A percentile compares a stretch with the other conserved stretches of the same genome.
These are phyloP conservation scores for Tulasnella sp. DNA, from an alignment of 768 basidiomycete genomes.

Conservation along the genomic window DNA sequence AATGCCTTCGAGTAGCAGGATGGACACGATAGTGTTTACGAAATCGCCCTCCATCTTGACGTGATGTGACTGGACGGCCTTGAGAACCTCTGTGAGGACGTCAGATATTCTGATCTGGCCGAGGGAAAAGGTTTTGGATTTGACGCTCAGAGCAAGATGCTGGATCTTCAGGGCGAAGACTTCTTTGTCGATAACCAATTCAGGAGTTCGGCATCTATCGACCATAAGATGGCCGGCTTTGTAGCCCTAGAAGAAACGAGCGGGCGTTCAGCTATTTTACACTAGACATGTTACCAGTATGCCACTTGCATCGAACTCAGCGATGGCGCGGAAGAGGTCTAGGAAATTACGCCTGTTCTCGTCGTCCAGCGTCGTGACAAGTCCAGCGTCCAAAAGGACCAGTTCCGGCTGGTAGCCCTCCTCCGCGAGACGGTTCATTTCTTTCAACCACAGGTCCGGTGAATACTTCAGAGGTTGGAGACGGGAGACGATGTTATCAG, in stretches of 20 bases:
- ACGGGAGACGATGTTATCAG: conserved; percentile 50
- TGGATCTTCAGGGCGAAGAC: conserved; percentile 98
- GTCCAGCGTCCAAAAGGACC: conserved; percentile 92
- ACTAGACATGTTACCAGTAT: not conserved
- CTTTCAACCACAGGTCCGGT: conserved; percentile 57
- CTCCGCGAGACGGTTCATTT: conserved; percentile 48
- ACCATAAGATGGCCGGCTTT: conserved; percentile 92
- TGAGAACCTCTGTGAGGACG: conserved; percentile 80
- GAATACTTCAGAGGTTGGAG: conserved; percentile 45
- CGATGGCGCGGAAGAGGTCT: conserved; percentile 91
- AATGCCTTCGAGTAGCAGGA: conserved; percentile 89
- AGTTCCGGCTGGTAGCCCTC: conserved; percentile 87
- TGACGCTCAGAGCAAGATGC: conserved; percentile 84
- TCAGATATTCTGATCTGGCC: conserved; percentile 96
- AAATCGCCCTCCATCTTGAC: conserved; percentile 99
- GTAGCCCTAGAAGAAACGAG: conserved; percentile 49
- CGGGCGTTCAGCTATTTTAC: not conserved
- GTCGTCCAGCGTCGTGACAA: conserved; percentile 77
- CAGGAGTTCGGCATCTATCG: conserved; percentile 83
- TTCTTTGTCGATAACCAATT: conserved; percentile 82
- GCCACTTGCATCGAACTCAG: conserved; percentile 62
- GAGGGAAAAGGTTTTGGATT: conserved; percentile 92
- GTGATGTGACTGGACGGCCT: conserved; percentile 78
- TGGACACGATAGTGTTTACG: conserved; percentile 93
- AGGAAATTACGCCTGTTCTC: conserved; percentile 87